A percentile compares a stretch with the other conserved stretches of the same genome.
phyloP scores from a whole-genome alignment of 768 basidiomycete species.

The Asterophora parasitica region DNA sequence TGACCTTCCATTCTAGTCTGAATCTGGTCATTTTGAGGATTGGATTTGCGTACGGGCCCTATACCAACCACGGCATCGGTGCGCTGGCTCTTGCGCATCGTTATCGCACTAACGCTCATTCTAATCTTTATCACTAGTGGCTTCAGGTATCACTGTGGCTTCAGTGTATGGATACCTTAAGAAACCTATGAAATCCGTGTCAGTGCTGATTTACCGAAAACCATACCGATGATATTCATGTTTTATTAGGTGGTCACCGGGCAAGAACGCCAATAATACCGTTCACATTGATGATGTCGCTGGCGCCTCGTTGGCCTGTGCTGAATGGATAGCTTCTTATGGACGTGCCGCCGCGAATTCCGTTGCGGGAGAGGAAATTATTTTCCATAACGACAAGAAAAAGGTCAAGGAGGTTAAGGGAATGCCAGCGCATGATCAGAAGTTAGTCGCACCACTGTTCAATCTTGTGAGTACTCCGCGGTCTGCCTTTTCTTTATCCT shows the following conservation, averaged over 20 bases:
- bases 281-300: slow-evolving; percentile 77
- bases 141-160: slow-evolving; percentile 67
- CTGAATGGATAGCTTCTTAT: slow-evolving; percentile 64
- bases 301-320: slow-evolving; percentile 71
- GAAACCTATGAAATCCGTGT: slow-evolving; percentile 85
- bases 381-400: slow-evolving; percentile 67
- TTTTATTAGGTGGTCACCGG: slow-evolving; percentile 65
- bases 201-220: slow-evolving; percentile 19
- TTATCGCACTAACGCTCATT: slow-evolving; percentile 11
- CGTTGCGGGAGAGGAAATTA: slow-evolving; percentile 62
- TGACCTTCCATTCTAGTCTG: slow-evolving; percentile 40
- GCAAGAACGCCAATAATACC: slow-evolving; percentile 70
- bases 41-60: slow-evolving; percentile 79
- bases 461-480: slow-evolving; percentile 52
- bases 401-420: slow-evolving; percentile 62
- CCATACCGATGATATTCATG: slow-evolving; percentile 4
- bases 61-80: slow-evolving; percentile 68
- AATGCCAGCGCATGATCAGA: slow-evolving; percentile 49
- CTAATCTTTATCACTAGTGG: slow-evolving; percentile 43
- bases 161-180: slow-evolving; percentile 79
- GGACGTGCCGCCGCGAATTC: slow-evolving; percentile 63
- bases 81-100: slow-evolving; percentile 20
- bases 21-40: slow-evolving; percentile 76
- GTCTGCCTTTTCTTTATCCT: not conserved
- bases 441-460: slow-evolving; percentile 72